Evolutionary conservation across 2,329 filamentous ascomycete genomes (phyloP).

Genomic region (Hypoxylon sp.): DNA sequence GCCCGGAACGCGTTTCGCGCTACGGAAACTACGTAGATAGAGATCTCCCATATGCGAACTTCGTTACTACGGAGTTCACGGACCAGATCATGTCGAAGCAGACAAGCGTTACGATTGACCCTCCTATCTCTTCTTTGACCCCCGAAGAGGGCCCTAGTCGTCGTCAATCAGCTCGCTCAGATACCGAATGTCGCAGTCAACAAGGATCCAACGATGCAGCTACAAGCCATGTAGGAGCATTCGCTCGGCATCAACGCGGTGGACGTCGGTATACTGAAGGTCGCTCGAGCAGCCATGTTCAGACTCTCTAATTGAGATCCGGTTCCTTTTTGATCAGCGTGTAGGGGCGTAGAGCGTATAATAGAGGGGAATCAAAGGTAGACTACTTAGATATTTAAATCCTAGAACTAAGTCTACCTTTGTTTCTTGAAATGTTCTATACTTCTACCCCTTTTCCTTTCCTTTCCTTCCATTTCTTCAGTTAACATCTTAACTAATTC

Average conservation of each 20-base stretch:
- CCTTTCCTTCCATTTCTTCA: background rate
- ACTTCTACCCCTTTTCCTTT: background rate
- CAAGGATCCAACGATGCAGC: constrained; percentile 17
- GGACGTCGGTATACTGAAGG: constrained; percentile 21
- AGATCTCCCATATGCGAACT: constrained; percentile 40
- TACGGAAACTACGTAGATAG: constrained; percentile 40
- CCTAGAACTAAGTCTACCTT: constrained; percentile 36
- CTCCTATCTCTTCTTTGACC: constrained; percentile 26
- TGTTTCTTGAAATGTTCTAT: background rate
- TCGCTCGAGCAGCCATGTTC: constrained; percentile 15
- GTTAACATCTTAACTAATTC: no score
- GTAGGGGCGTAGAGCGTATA: background rate
- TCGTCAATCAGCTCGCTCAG: constrained; percentile 20
- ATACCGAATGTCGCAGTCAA: constrained; percentile 29
- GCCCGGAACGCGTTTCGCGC: constrained; percentile 35
- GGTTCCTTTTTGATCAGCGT: constrained; percentile 12
- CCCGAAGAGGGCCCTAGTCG: constrained; percentile 27
- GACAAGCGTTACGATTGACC: constrained; percentile 21
- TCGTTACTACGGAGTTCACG: constrained; percentile 21
- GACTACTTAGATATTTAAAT: background rate
- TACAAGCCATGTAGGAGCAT: constrained; percentile 22
- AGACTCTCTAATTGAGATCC: constrained; percentile 4
- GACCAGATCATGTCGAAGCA: constrained; percentile 21
- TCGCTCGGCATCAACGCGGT: background rate
- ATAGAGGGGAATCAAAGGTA: background rate